phyloP scores from a whole-genome alignment of 2,329 filamentous ascomycete species.

The Xylariaceae sp. region DNA sequence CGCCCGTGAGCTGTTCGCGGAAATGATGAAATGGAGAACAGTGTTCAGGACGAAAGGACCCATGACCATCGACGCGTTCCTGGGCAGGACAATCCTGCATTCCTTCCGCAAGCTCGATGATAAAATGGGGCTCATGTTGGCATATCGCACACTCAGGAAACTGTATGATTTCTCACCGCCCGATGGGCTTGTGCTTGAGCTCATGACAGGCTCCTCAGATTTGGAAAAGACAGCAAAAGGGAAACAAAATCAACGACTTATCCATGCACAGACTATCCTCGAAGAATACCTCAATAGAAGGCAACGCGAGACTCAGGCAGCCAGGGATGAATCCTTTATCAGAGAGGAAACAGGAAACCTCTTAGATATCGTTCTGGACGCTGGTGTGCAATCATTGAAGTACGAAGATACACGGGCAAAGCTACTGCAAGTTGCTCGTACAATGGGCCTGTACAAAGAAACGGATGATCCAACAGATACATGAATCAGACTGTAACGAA shows the following conservation, averaged over 20 bases:
- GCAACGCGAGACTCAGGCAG: too few species aligned
- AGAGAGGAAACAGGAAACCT: slow-evolving; percentile 38
- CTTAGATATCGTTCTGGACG: slow-evolving; percentile 26
- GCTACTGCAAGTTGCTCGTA: slow-evolving; percentile 13
- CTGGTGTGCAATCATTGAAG: too few species aligned
- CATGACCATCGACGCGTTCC: slow-evolving; percentile 35
- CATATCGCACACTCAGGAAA: slow-evolving; percentile 39
- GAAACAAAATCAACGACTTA: slow-evolving; percentile 35
- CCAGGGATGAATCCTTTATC: too few species aligned
- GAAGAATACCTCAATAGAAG: slow-evolving; percentile 31
- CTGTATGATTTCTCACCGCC: slow-evolving; percentile 40
- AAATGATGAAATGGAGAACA: slow-evolving; percentile 44
- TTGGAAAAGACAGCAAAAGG: slow-evolving; percentile 34
- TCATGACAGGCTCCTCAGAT: slow-evolving; percentile 40
- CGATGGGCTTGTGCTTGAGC: slow-evolving; percentile 43
- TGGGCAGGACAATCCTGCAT: slow-evolving; percentile 47
- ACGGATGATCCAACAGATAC: neutral
- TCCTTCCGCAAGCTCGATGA: slow-evolving; percentile 45
- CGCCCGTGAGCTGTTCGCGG: slow-evolving; percentile 41
- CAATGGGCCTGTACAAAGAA: slow-evolving; percentile 18
- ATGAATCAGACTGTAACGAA: neutral
- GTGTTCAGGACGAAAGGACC: slow-evolving; percentile 38
- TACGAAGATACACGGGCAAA: slow-evolving; percentile 3
- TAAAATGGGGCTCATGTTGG: slow-evolving; percentile 40
- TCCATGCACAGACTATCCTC: slow-evolving; percentile 38